Percentiles rank a stretch among this genome's conserved stretches.
Conservation (phyloP, 768 basidiomycete species). For the Trametes cinnabarina region DNA sequence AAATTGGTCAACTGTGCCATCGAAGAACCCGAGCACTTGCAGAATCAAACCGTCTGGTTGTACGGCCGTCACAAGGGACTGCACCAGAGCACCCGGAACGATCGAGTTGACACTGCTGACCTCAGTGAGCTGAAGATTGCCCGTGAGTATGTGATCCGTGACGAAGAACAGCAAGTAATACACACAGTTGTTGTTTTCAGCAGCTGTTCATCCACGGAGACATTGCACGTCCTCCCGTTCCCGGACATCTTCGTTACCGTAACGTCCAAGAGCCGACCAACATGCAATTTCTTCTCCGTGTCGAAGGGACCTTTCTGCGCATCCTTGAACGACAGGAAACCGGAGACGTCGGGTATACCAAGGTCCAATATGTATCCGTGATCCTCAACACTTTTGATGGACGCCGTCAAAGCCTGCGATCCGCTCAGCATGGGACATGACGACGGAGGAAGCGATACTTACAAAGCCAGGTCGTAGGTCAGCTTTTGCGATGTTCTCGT, state of each 20-base stretch:
- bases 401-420: conserved; percentile 66
- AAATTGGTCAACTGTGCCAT: conserved; percentile 81
- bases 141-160: too few species aligned
- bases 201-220: conserved; percentile 51
- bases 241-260: conserved; percentile 66
- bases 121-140: conserved; percentile 58
- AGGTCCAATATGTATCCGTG: conserved; percentile 91
- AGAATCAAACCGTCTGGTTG: conserved; percentile 75
- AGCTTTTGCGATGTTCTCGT: conserved; percentile 70
- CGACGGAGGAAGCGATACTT: conserved; percentile 35
- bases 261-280: conserved; percentile 68
- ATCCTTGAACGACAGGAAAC: conserved; percentile 83
- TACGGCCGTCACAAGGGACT: conserved; percentile 76
- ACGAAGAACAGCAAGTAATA: too few species aligned
- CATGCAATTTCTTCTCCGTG: conserved; percentile 39
- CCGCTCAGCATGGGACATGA: neutral
- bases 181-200: conserved; percentile 58
- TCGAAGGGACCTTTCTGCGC: conserved; percentile 40
- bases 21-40: conserved; percentile 89
- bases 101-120: conserved; percentile 76
- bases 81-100: conserved; percentile 82
- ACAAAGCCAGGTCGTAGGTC: conserved; percentile 79
- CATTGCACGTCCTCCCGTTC: conserved; percentile 78
- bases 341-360: conserved; percentile 73
- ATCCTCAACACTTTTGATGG: conserved; percentile 85